Conservation (phyloP, 225 moss, liverwort and hornwort species). For the Pleurozium schreberi region DNA sequence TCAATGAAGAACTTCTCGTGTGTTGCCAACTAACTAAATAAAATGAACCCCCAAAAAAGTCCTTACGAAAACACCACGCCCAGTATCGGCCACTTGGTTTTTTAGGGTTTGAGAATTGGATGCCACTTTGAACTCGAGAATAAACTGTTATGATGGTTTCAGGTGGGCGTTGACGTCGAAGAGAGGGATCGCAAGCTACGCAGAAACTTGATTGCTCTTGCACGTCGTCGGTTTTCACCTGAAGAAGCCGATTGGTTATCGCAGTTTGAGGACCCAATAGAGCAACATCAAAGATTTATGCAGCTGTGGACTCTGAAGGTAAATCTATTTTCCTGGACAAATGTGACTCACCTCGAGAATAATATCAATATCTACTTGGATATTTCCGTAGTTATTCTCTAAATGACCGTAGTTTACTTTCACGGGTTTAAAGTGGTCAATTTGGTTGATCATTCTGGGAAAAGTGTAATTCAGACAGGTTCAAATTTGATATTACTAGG, state of each 20-base stretch:
- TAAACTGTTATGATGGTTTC: background rate
- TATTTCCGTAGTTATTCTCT: background rate
- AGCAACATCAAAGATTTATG: conserved; percentile 68
- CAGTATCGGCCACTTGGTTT: background rate
- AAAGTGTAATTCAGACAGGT: background rate
- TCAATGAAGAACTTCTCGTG: background rate
- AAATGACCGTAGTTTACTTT: background rate
- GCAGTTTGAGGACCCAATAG: conserved; percentile 30
- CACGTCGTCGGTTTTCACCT: conserved; percentile 56
- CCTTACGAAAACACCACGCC: background rate
- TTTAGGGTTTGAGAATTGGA: background rate
- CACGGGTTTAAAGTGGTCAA: background rate
- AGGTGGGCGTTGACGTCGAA: conserved; percentile 91
- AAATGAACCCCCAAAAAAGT: background rate
- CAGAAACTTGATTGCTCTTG: conserved; percentile 59
- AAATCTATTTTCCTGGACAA: background rate
- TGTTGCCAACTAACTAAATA: background rate
- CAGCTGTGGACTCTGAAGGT: conserved; percentile 92
- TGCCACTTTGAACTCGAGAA: background rate
- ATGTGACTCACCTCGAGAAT: background rate
- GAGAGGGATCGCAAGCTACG: conserved; percentile 59
- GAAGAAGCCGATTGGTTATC: conserved; percentile 81
- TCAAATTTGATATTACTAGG: background rate
- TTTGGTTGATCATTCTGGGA: background rate
- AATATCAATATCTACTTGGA: background rate